phyloP scores from a whole-genome alignment of 345 rosid genomes.

The Zanthoxylum bungeanum region DNA sequence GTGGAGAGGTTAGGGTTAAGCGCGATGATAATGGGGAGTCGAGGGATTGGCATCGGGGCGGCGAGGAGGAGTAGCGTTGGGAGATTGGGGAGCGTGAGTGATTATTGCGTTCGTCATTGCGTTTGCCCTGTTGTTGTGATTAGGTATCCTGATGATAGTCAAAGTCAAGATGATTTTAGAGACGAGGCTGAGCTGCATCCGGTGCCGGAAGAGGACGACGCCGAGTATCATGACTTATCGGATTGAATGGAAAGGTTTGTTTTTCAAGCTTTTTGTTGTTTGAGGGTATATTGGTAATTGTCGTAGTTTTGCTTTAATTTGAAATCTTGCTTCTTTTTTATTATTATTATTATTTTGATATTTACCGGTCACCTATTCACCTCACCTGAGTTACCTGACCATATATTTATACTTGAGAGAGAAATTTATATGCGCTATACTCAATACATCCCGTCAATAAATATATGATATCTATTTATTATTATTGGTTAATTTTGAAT shows the following conservation, averaged over 20 bases:
- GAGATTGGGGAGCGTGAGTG: slow-evolving; percentile 79
- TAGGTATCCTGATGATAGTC: slow-evolving; percentile 40
- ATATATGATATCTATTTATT: too few relatives aligned
- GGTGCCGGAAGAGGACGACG: slow-evolving; percentile 63
- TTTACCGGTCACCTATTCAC: too few relatives aligned
- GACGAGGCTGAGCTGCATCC: slow-evolving; percentile 39
- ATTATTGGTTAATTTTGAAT: too few relatives aligned
- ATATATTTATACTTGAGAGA: too few relatives aligned
- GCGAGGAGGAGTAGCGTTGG: slow-evolving; percentile 43
- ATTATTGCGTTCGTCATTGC: slow-evolving; percentile 84
- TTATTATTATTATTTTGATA: too few relatives aligned
- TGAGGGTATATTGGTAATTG: not conserved
- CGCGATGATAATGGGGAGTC: slow-evolving; percentile 84
- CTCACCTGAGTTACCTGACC: too few relatives aligned
- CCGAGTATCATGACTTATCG: slow-evolving; percentile 35
- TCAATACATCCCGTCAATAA: too few relatives aligned
- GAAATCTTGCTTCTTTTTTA: too few relatives aligned
- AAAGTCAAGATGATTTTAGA: slow-evolving; percentile 22
- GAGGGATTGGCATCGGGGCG: slow-evolving; percentile 64
- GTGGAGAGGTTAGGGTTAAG: slow-evolving; percentile 81
- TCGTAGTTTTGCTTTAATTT: not conserved
- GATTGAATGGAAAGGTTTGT: slow-evolving; percentile 34
- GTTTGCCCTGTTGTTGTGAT: slow-evolving; percentile 84
- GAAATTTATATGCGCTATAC: too few relatives aligned
- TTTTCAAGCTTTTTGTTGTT: not conserved